Percentiles rank a stretch among this genome's conserved stretches.
phyloP scores from a whole-genome alignment of 352 stramenopile species.

The Pythium aristosporum region DNA sequence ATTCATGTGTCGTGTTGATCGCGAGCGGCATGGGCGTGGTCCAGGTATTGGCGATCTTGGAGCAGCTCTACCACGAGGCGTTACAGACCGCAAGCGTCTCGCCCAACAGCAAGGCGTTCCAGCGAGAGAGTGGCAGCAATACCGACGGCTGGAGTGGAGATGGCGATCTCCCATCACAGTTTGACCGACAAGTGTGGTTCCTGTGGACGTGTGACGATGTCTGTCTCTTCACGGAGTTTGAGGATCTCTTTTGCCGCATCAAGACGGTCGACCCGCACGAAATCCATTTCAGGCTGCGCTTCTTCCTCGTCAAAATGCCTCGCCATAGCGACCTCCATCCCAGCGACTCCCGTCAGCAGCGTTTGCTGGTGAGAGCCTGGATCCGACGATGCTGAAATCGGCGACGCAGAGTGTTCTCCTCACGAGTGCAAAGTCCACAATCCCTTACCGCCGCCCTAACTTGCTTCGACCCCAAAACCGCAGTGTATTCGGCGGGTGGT shows the following conservation, averaged over 20 bases:
- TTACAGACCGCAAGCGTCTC: background rate
- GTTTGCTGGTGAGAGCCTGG: background rate
- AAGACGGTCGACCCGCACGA: constrained; percentile 28
- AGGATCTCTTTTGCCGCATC: constrained; percentile 30
- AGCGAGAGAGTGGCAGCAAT: background rate
- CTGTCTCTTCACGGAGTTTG: constrained; percentile 36
- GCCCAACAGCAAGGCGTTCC: constrained; percentile 13
- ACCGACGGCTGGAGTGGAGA: background rate
- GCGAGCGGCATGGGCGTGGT: constrained; percentile 32
- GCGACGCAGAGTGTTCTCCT: background rate
- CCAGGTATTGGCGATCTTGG: constrained; percentile 25
- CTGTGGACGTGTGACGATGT: constrained; percentile 30
- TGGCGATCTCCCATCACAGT: background rate
- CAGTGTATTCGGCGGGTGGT: constrained; percentile 22
- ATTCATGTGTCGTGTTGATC: constrained; percentile 35
- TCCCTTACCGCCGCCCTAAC: background rate
- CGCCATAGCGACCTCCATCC: constrained; percentile 23
- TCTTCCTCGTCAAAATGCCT: constrained; percentile 30
- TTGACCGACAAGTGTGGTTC: constrained; percentile 29
- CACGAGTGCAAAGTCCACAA: background rate
- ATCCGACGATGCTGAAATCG: no score
- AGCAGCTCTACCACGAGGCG: constrained; percentile 30
- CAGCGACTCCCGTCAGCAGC: constrained; percentile 9
- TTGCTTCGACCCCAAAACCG: constrained; percentile 15
- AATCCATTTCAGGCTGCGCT: constrained; percentile 25